phyloP scores from a whole-genome alignment of 1,284 basidiomycete species.

The Peniophora sp. region DNA sequence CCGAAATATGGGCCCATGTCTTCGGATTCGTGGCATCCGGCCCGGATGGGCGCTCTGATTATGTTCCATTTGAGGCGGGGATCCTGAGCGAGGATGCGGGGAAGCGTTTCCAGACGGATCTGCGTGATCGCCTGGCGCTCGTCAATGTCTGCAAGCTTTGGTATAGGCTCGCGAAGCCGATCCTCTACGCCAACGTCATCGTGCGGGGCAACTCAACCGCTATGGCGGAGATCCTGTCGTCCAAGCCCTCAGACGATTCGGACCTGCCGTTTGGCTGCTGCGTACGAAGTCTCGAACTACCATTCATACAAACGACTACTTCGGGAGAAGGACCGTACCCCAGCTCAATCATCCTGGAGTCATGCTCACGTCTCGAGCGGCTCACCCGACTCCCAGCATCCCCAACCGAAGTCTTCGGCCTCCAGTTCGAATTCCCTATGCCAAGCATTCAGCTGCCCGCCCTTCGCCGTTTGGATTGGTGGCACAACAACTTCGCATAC shows the following conservation, averaged over 20 bases:
- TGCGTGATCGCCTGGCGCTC: constrained; percentile 15
- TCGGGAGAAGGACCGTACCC: constrained; percentile 16
- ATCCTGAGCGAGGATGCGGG: no score
- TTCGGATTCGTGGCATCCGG: constrained; percentile 33
- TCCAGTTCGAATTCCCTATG: constrained; percentile 46
- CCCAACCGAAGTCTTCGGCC: constrained; percentile 15
- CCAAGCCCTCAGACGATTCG: neutral
- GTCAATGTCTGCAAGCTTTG: constrained; percentile 51
- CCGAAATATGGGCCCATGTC: constrained; percentile 46
- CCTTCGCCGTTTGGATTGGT: constrained; percentile 59
- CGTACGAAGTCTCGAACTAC: constrained; percentile 48
- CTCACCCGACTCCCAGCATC: constrained; percentile 38
- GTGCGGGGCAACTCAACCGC: constrained; percentile 25
- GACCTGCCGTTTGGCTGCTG: constrained; percentile 22
- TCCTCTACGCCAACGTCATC: constrained; percentile 48
- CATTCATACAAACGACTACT: constrained; percentile 44
- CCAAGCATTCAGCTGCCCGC: constrained; percentile 35
- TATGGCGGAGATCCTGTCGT: constrained; percentile 2
- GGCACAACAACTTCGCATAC: constrained; percentile 50
- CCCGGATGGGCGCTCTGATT: constrained; percentile 21
- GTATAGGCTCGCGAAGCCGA: constrained; percentile 32
- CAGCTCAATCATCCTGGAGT: constrained; percentile 33
- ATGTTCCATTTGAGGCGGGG: constrained; percentile 33
- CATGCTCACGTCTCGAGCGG: constrained; percentile 42
- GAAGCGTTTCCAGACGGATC: neutral